phyloP scores from a whole-genome alignment of 805 yeast species.

The Yamadazyma sp. region DNA sequence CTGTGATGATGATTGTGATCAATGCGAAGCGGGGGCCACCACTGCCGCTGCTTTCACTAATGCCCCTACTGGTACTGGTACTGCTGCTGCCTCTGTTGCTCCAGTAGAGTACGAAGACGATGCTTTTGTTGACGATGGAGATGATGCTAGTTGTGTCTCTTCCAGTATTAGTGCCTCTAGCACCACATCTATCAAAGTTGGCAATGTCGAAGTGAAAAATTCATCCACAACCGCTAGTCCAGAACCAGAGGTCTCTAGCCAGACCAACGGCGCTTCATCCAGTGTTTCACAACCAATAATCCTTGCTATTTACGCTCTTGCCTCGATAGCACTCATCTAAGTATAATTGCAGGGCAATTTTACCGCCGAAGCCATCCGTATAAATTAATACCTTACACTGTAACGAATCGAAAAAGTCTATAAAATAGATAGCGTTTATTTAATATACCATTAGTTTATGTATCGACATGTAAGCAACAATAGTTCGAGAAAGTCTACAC shows the following conservation, averaged over 20 bases:
- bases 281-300: constrained; percentile 4
- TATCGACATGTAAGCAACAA: too few species aligned
- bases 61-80: constrained; percentile 1
- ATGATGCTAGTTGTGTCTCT: constrained; percentile 11
- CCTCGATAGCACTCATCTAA: constrained; percentile 11
- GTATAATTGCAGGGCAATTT: constrained; percentile 15
- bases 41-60: constrained; percentile 10
- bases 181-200: constrained; percentile 6
- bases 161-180: constrained; percentile 7
- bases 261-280: constrained; percentile 8
- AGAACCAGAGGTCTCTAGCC: constrained; percentile 9
- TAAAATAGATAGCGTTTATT: constrained; percentile 4
- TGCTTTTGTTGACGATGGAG: constrained; percentile 16
- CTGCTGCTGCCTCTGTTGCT: constrained; percentile 4
- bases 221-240: constrained; percentile 11
- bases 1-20: constrained; percentile 19
- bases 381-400: constrained; percentile 6
- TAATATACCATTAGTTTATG: constrained; percentile 6
- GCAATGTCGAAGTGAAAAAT: constrained; percentile 5
- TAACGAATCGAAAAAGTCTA: constrained; percentile 5
- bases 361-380: constrained; percentile 3
- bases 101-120: constrained; percentile 12
- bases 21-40: constrained; percentile 13
- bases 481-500: too few species aligned
- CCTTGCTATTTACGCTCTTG: constrained; percentile 6